Evolutionary conservation across 257 asterid genomes (phyloP), one percentile per base, ranked within the genome.

Genomic region (Penstemon newberryi): DNA sequence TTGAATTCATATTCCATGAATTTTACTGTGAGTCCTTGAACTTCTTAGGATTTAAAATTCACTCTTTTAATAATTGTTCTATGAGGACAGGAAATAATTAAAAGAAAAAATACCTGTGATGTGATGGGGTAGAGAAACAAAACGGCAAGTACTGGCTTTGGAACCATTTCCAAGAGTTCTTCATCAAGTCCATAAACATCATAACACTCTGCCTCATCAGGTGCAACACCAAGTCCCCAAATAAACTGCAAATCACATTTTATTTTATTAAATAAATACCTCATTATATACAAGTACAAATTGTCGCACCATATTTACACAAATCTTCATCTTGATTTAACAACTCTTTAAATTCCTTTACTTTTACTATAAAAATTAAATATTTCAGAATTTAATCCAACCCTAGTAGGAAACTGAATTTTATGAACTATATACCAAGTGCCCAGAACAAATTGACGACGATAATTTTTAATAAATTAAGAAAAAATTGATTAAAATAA

Each of bases 161-260:
- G 99, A 52, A 94, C 99, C 97, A 91, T 89, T 70, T 78, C 97
- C 85, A 94, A 52, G 55, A 91, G 96, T 51, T 87, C 97, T 58
- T 82, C 95, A 75, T 94, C 99, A 71, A 94, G 87, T 63, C 99
- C 99, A 72, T 85, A 89, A 56, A 94, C 99, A 83, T 94, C 96
- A 72, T 45, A 82, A 87, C 99, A 93, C 86, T 87, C 96, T 8
- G 83, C 95, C 86, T 87, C 90, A 1, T 76, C 83, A 15, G 83
- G 78, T 45, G 83, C 75, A 40, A 90, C 95, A 57, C 99, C 99
- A 69, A 90, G 96, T 25, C 97, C 97, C 96, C 96, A 88, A 3
- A 93, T 71, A 79, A 90, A 93, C 99, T 90, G 88, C 64, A 68
- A 77, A 62, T 59, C 77, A 56, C 58, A 77, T 66, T 10, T 49